Base-by-base conservation (phyloP, 2,329 filamentous ascomycete species). In the Aureobasidium sp. region DNA sequence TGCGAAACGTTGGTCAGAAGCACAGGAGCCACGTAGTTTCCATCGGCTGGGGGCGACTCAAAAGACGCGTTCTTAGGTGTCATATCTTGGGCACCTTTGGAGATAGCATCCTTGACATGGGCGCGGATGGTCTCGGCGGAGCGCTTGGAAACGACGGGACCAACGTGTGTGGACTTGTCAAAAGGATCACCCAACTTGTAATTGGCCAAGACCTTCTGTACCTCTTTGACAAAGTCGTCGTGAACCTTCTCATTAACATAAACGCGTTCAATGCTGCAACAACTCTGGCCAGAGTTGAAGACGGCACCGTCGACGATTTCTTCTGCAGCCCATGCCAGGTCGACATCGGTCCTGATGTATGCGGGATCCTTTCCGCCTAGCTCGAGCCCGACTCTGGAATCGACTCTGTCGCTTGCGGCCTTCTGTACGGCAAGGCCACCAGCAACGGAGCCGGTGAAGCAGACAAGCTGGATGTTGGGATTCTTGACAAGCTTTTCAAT, bases 271-370 rank as follows among this genome's bases (percentile, higher is more conserved):
- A 97, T 81, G 27, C 91, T 89, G 76, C 93, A 97, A 80, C 93
- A 97, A 73, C 91, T 96, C 79, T 97, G 93, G n/a, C 93, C 93
- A 57, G 92, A 96, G 78, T 97, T 97, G 82, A 97, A 97, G 62
- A 97, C 81, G n/a, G 91, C 87, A 23, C 93, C 93, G 69, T 97
- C 93, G 15, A 97, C 91, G 69, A 97, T 94, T 76, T 97, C 91
- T 68, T 89, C 91, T 0, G 93, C 93, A 0, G 88, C 92, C 93
- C 92, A 97, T 52, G 85, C 85, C 52, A 96, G 76, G 72, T 97
- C 91, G 1, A 96, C 91, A 70, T 97, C 93, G 7, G 79, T 80
- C 64, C 93, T 82, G 61, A 97, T 82, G 71, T 97, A 97, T 27
- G 93, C 93, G 5, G 93, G 90, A 72, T 97, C 93, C 73, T 97